phyloP scores from a whole-genome alignment of 176 grass and related monocot species.

The Ampelocalamus luodianensis region DNA sequence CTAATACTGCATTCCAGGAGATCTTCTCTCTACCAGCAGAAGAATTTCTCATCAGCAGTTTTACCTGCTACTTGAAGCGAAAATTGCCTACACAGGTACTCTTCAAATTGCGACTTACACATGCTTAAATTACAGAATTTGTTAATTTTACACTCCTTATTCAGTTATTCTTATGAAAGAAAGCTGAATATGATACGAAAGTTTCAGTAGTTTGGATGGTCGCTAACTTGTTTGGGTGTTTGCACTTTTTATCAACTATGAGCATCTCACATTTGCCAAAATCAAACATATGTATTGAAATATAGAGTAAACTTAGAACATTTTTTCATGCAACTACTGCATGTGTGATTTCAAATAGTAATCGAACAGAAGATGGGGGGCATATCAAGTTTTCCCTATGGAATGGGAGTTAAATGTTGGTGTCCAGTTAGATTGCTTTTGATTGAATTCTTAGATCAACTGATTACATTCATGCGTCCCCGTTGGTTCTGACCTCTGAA shows the following conservation, averaged over 20 bases:
- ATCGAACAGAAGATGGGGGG: slow-evolving; percentile 14
- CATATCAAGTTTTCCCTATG: neutral
- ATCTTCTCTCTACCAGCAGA: slow-evolving; percentile 82
- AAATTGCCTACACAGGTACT: slow-evolving; percentile 87
- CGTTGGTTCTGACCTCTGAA: neutral
- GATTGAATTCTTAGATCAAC: slow-evolving; percentile 14
- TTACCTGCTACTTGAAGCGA: slow-evolving; percentile 93
- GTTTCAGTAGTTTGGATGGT: neutral
- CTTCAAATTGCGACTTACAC: neutral
- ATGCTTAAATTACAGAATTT: neutral
- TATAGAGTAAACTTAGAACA: slow-evolving; percentile 5
- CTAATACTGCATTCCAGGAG: slow-evolving; percentile 90
- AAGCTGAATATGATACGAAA: neutral
- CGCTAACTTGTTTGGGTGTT: neutral
- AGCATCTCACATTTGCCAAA: slow-evolving; percentile 16
- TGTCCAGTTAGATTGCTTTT: neutral
- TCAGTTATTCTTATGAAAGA: slow-evolving; percentile 19
- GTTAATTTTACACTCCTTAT: slow-evolving; percentile 12
- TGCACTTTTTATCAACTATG: neutral
- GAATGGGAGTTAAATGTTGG: slow-evolving; percentile 9
- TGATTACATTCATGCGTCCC: neutral
- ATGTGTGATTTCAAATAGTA: slow-evolving; percentile 32
- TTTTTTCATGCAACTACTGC: neutral
- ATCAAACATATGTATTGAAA: slow-evolving; percentile 29
- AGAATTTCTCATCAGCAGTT: slow-evolving; percentile 97